Evolutionary conservation across 495 filamentous ascomycete genomes (phyloP).

Genomic region (Tuber aestivum): DNA sequence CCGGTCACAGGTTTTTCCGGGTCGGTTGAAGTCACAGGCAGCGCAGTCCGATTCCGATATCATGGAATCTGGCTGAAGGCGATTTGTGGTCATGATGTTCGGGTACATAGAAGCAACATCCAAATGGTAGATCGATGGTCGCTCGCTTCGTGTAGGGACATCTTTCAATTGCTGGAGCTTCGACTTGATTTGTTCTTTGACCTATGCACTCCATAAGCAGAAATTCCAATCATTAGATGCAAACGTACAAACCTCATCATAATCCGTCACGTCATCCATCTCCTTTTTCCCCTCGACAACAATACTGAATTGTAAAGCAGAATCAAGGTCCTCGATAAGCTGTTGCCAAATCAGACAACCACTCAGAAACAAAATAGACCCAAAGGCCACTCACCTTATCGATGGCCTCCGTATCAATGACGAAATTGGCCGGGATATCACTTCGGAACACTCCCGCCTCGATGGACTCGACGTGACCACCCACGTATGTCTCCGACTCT

Average conservation of each 20-base stretch:
- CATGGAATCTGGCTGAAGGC: conserved; percentile 96
- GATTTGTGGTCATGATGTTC: conserved; percentile 99
- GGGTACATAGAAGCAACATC: conserved; percentile 99
- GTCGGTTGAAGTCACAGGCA: conserved; percentile 96
- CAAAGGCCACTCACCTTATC: conserved; percentile 54
- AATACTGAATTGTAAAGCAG: conserved; percentile 85
- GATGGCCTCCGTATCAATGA: conserved; percentile 74
- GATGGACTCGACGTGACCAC: conserved; percentile 98
- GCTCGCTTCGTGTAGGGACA: conserved; percentile 73
- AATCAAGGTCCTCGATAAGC: conserved; percentile 77
- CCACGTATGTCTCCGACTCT: conserved; percentile 96
- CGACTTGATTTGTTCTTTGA: conserved; percentile 74
- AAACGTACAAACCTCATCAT: conserved; percentile 56
- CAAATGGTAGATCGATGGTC: conserved; percentile 92
- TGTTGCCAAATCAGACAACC: conserved; percentile 12
- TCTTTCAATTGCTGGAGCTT: conserved; percentile 67
- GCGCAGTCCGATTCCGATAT: conserved; percentile 93
- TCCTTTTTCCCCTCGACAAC: conserved; percentile 92
- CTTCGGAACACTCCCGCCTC: conserved; percentile 95
- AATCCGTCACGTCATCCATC: conserved; percentile 84
- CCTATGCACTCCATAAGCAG: conserved; percentile 39
- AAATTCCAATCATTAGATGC: background rate
- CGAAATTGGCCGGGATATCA: conserved; percentile 91
- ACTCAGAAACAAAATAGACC: background rate
- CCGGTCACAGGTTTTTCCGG: conserved; percentile 94